Evolutionary conservation across 495 filamentous ascomycete genomes (phyloP), one percentile per base, ranked within the genome.

Genomic region (Margaritispora aquatica): DNA sequence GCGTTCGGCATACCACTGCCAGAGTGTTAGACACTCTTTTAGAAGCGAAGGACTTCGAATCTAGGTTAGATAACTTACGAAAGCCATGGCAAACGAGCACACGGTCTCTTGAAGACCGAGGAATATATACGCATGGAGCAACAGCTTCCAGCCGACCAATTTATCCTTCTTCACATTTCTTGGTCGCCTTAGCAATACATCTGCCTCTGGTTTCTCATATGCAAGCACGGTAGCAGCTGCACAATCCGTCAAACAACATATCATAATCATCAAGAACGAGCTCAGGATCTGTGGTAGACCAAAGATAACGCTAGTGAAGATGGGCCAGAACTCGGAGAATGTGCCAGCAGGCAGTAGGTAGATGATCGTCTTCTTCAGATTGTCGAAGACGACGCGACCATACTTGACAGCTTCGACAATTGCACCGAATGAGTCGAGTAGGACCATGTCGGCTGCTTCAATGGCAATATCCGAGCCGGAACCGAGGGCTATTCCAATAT

Each of bases 321-420:
- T 80, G 0, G 87, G 86, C 85, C 84, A 89, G 69, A 89, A 82
- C 63, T 89, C 86, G 13, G 77, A 81, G 67, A 87, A 89, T 22
- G 73, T 78, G 2, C 86, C 86, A 1, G 87, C 81, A 51, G 87
- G 76, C 0, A 84, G 76, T 1, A 85, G 69, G 54, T 85, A 84
- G 0, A 70, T 66, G 24, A 83, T 75, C 0, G 76, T 79, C 68
- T 85, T 84, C 60, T 82, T 77, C 1, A 83, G 66, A 62, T 84
- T 84, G 55, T 83, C 74, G 63, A 80, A 84, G 0, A 84, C 81
- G 0, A 80, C 61, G 3, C 83, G 73, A 1, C 84, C 84, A 53
- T 77, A 79, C n/a, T 79, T 70, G 4, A 89, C 80, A 0, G 86
- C 87, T 62, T 84, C 81, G 2, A 88, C 80, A n/a, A 89, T 79